phyloP scores from a whole-genome alignment of 495 filamentous ascomycete species.

The Hypomontagnella submonticulosa region DNA sequence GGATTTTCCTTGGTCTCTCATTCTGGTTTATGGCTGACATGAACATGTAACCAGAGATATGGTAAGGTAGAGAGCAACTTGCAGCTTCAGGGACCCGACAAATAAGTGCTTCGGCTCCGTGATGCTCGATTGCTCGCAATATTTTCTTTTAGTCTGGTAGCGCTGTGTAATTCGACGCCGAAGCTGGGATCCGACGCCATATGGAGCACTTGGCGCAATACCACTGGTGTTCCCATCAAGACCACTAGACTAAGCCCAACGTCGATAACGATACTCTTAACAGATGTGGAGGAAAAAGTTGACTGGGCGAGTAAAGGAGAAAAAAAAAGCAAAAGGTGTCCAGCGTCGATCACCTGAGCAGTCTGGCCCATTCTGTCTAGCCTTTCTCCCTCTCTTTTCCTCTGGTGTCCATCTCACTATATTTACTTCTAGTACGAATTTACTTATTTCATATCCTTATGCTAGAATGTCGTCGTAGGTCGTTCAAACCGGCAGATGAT shows the following conservation, averaged over 20 bases:
- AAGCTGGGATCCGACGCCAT: conserved; percentile 41
- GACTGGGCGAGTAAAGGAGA: conserved; percentile 23
- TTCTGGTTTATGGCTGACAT: conserved; percentile 16
- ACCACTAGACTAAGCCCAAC: conserved; percentile 14
- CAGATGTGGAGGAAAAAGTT: conserved; percentile 23
- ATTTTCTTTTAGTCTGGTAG: conserved; percentile 10
- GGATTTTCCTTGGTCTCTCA: conserved; percentile 19
- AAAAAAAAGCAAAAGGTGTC: conserved; percentile 12
- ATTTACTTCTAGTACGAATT: neutral
- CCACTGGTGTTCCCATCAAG: conserved; percentile 31
- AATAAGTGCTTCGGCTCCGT: conserved; percentile 27
- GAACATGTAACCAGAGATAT: conserved; percentile 24
- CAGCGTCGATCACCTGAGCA: conserved; percentile 5
- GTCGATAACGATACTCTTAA: conserved; percentile 11
- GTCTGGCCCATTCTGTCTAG: conserved; percentile 9
- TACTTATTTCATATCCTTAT: conserved; percentile 12
- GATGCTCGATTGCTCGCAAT: conserved; percentile 17
- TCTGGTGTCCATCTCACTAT: too few species aligned
- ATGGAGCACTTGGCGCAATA: conserved; percentile 34
- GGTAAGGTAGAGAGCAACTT: conserved; percentile 6
- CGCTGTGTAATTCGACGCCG: conserved; percentile 35
- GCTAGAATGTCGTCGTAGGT: conserved; percentile 21
- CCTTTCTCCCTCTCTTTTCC: conserved; percentile 12
- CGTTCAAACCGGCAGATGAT: conserved; percentile 33
- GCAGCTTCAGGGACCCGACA: conserved; percentile 21